Evolutionary conservation across 1,284 basidiomycete species (phyloP).

Genomic region (Pyrrhoderma noxium): DNA sequence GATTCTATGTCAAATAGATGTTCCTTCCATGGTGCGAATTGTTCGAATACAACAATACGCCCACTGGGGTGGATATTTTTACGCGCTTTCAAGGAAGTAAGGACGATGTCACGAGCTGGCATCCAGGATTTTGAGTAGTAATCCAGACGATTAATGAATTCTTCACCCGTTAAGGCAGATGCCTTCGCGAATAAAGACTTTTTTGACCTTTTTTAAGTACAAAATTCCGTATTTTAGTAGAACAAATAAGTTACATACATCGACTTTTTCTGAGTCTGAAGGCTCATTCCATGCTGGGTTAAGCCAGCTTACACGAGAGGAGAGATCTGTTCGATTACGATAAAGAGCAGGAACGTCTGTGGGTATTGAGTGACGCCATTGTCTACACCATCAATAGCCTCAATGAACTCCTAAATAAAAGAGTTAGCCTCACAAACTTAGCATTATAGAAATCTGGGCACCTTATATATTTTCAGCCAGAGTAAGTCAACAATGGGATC

Average conservation of each 20-base stretch:
- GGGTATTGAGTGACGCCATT: slow-evolving; percentile 86
- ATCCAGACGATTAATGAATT: slow-evolving; percentile 77
- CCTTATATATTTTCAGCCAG: slow-evolving; percentile 88
- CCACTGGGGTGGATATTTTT: slow-evolving; percentile 64
- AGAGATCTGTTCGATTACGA: slow-evolving; percentile 72
- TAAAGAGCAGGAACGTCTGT: slow-evolving; percentile 61
- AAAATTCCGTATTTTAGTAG: slow-evolving; percentile 16
- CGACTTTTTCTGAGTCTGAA: slow-evolving; percentile 50
- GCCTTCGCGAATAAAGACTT: slow-evolving; percentile 40
- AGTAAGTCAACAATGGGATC: slow-evolving; percentile 66
- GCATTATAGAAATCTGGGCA: slow-evolving; percentile 21
- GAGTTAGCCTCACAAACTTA: not conserved
- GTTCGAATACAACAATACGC: slow-evolving; percentile 75
- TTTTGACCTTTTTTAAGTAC: slow-evolving; percentile 17
- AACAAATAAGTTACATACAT: slow-evolving; percentile 44
- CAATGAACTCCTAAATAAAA: slow-evolving; percentile 73
- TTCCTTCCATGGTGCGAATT: slow-evolving; percentile 88
- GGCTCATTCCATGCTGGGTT: slow-evolving; percentile 92
- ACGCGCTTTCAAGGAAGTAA: slow-evolving; percentile 57
- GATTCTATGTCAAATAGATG: slow-evolving; percentile 86
- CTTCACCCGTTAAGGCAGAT: slow-evolving; percentile 76
- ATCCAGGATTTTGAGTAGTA: slow-evolving; percentile 90
- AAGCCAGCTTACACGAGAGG: slow-evolving; percentile 70
- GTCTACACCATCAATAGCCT: slow-evolving; percentile 93
- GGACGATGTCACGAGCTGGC: slow-evolving; percentile 82